Evolutionary conservation across 106 monocot species (phyloP).

Genomic region (Platanthera guangdongensis): DNA sequence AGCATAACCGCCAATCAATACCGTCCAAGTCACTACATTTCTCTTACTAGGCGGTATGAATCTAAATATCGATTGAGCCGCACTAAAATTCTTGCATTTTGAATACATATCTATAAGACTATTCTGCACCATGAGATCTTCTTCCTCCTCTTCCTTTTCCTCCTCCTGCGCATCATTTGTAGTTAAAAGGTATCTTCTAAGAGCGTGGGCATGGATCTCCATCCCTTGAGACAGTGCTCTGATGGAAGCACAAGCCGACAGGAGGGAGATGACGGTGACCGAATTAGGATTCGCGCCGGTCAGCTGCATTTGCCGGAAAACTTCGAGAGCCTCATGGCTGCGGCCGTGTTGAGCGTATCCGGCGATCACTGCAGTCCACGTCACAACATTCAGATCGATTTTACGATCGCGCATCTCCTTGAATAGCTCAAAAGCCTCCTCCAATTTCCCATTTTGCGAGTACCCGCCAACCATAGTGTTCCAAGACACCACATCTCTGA

Average conservation of each 20-base stretch:
- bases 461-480: slow-evolving; percentile 78
- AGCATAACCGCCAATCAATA: slow-evolving; percentile 78
- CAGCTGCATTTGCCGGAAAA: slow-evolving; percentile 62
- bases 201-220: slow-evolving; percentile 64
- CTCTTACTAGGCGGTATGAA: slow-evolving; percentile 26
- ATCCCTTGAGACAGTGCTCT: slow-evolving; percentile 59
- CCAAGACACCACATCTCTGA: slow-evolving; percentile 74
- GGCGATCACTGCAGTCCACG: slow-evolving; percentile 84
- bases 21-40: slow-evolving; percentile 85
- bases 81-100: slow-evolving; percentile 52
- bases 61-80: slow-evolving; percentile 39
- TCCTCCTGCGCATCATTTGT: slow-evolving; percentile 11
- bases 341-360: slow-evolving; percentile 72
- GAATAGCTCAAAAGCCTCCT: slow-evolving; percentile 44
- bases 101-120: slow-evolving; percentile 82
- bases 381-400: slow-evolving; percentile 59
- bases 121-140: slow-evolving; percentile 75
- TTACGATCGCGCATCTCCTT: slow-evolving; percentile 39
- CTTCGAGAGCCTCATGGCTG: slow-evolving; percentile 50
- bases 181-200: slow-evolving; percentile 42
- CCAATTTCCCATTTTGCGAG: slow-evolving; percentile 70
- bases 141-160: slow-evolving; percentile 26
- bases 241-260: slow-evolving; percentile 79
- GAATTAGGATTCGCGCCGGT: slow-evolving; percentile 53
- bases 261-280: slow-evolving; percentile 72